Evolutionary conservation across 306 rosid species (phyloP), one percentile per base, ranked within the genome.

Genomic region (Cicer arietinum): DNA sequence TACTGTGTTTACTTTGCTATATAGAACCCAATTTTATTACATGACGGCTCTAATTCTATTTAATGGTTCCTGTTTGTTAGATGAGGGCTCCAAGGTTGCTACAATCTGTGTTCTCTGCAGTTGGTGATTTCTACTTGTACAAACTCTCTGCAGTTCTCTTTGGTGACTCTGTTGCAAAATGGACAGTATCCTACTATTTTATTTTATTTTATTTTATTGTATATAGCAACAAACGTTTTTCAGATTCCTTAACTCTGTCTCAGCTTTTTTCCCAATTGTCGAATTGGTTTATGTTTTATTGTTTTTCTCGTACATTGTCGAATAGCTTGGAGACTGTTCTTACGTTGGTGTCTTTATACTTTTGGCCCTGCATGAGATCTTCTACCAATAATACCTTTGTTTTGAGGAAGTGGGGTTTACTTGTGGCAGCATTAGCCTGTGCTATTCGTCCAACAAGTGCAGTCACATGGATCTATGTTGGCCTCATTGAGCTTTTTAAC

Each of bases 381-480:
- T 82, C 86, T 9, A 17, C 84, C 7, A 30, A 74, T 14, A 30
- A 82, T 64, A 82, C 85, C 25, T 72, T 8, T 58, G 78, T 64
- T 79, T 91, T 96, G 35, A 90, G 96, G 83, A 92, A 81, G 90
- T 89, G 87, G 90, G 96, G 82, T 83, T 83, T 94, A 82, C 72
- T 77, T 45, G 22, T 89, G 54, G 96, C 99, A 5, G 93, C 99
- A 18, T 53, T 85, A 72, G 91, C 96, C 69, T 94, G 96, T 83
- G 89, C 90, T 40, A 56, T 94, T 60, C 88, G 99, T 58, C 97
- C 99, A 81, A 94, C 99, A 35, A 92, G 93, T 80, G 96, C 91
- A 17, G 82, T 89, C 71, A 81, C 85, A 70, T 94, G 99, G 99
- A 79, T 92, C 25, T 94, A 90, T 78, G 86, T 94, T 75, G 92